These are phyloP conservation scores for Flaveria floridana DNA, from an alignment of 140 eudicot genomes.

Conservation along the genomic window DNA sequence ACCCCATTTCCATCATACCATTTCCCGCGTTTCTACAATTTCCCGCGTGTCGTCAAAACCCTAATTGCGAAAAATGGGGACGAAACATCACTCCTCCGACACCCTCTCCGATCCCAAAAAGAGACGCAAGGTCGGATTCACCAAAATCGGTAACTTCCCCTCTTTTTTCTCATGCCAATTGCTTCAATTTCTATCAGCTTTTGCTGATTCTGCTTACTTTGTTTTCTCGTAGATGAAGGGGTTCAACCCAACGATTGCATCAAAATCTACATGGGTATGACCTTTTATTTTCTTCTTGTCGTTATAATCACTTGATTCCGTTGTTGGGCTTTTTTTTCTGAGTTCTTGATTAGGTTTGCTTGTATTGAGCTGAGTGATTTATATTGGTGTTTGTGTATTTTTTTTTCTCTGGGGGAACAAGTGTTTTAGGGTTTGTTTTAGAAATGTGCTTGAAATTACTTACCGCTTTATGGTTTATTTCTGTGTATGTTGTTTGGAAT, in stretches of 20 bases:
- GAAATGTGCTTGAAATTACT: not conserved
- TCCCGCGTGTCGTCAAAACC: conserved; percentile 71
- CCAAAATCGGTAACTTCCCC: conserved; percentile 50
- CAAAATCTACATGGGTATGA: conserved; percentile 61
- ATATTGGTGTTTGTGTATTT: not conserved
- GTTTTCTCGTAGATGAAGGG: conserved; percentile 58
- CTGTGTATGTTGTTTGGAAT: not conserved
- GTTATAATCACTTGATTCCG: not conserved
- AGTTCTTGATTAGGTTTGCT: not conserved
- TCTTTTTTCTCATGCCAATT: not conserved
- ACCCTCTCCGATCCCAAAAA: conserved; percentile 59
- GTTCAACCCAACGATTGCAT: conserved; percentile 70
- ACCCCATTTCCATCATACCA: not conserved
- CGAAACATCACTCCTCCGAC: conserved; percentile 64
- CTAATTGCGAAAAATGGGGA: conserved; percentile 65
- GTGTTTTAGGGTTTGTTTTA: not conserved
- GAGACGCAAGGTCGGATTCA: conserved; percentile 62
- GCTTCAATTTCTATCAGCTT: not conserved
- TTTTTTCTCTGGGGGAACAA: not conserved
- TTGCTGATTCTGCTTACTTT: not conserved
- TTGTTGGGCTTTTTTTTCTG: no score
- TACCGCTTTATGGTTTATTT: not conserved
- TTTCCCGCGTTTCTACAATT: conserved; percentile 67
- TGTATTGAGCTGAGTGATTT: not conserved
- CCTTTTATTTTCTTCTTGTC: not conserved